Evolutionary conservation across 2,329 filamentous ascomycete genomes (phyloP).

Genomic region (Penicillium sp.): DNA sequence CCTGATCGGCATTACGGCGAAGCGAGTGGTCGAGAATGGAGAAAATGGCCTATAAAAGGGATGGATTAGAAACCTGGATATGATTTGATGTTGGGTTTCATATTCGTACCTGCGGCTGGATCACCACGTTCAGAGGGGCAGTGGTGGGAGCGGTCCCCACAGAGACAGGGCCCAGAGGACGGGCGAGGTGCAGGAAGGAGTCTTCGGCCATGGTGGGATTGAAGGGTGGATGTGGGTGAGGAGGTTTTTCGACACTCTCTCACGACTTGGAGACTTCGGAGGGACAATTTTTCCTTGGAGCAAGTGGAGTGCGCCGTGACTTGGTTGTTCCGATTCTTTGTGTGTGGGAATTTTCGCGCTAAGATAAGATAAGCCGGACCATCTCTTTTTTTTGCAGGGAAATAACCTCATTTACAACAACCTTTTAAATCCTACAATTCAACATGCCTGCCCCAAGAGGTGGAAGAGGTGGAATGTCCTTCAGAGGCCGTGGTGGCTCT

Average conservation of each 20-base stretch:
- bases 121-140: conserved; percentile 87
- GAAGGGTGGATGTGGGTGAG: conserved; percentile 6
- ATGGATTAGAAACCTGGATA: not conserved
- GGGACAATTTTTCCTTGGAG: conserved; percentile 32
- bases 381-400: not conserved
- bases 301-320: conserved; percentile 28
- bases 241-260: conserved; percentile 1
- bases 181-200: conserved; percentile 90
- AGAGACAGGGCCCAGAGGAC: conserved; percentile 80
- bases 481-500: conserved; percentile 32
- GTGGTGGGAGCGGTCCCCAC: conserved; percentile 80
- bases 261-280: conserved; percentile 19
- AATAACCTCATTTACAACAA: conserved; percentile 2
- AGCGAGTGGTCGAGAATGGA: conserved; percentile 83
- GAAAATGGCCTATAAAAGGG: conserved; percentile 56
- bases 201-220: conserved; percentile 76
- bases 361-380: conserved; percentile 39
- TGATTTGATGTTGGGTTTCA: not conserved
- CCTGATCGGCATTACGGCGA: conserved; percentile 86
- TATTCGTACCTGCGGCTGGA: conserved; percentile 80
- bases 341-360: conserved; percentile 50
- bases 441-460: conserved; percentile 32
- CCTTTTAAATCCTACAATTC: not conserved
- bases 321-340: conserved; percentile 35
- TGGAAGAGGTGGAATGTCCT: conserved; percentile 25